Evolutionary conservation across 768 basidiomycete species (phyloP).

Genomic region (Tylopilus plumbeoviolaceoides): DNA sequence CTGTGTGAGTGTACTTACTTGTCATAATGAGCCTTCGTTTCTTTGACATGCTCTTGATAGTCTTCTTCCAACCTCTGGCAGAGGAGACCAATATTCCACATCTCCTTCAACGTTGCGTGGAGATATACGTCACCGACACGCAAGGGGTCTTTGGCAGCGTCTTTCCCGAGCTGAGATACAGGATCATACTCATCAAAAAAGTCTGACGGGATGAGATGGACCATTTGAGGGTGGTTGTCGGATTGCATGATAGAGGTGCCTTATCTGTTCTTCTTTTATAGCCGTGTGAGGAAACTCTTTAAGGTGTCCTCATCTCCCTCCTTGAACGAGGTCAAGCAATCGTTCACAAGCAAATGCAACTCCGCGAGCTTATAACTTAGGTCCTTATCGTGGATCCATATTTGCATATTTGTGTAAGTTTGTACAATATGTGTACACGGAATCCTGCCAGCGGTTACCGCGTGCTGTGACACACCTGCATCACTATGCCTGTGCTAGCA

Average conservation of each 20-base stretch:
- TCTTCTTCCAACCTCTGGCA: background rate
- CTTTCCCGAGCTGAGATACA: background rate
- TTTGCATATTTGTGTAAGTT: conserved; percentile 1
- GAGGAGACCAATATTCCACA: background rate
- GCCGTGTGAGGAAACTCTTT: background rate
- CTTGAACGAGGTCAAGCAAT: no score
- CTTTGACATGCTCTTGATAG: background rate
- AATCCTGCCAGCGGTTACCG: no score
- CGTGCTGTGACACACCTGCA: no score
- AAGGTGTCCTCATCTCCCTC: background rate
- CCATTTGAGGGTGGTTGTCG: background rate
- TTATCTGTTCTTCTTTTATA: background rate
- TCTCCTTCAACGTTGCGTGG: conserved; percentile 1
- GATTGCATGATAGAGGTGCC: no score
- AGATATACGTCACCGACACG: conserved; percentile 3
- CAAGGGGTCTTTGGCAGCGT: background rate
- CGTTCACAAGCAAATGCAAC: background rate
- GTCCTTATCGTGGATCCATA: conserved; percentile 11
- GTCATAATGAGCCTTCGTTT: background rate
- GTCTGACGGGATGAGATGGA: conserved; percentile 3
- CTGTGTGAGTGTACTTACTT: background rate
- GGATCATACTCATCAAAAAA: conserved; percentile 2
- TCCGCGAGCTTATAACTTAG: background rate
- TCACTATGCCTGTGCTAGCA: background rate
- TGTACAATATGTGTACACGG: background rate